Base-by-base conservation (phyloP, 805 yeast species). In the Zygosaccharomyces kombuchaensis region DNA sequence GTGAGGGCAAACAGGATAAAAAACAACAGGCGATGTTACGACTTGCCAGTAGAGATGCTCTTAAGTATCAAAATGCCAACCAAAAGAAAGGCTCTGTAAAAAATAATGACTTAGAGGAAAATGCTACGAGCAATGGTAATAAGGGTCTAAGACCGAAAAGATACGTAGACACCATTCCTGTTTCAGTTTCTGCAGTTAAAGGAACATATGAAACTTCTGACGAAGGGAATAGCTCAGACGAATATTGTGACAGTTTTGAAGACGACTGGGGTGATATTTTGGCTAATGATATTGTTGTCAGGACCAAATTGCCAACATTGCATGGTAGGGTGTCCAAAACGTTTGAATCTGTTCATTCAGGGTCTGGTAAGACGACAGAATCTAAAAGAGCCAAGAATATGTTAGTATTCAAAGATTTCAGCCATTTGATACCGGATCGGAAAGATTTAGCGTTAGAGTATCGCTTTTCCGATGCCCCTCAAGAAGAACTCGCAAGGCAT, bases 341-440 rank as follows among this genome's bases (percentile, higher is more conserved):
- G 1, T 51, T 62, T 26, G 58, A 56, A n/a, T 55, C 66, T 3
- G 52, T 46, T 2, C 57, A 50, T 6, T 52, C 59, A 12, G 62
- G 49, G 12, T 56, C 61, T 9, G 58, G 52, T 2, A 55, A 56
- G 44, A 58, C 61, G 6, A 41, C 47, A 9, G 66, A 57, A 10
- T 40, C 48, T 3, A 55, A 48, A n/a, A 63, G 52, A 34, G 65
- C 63, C 37, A 76, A 68, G 50, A 85, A 84, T 54, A 62, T 77
- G n/a, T 82, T 87, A 8, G 73, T 75, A 2, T 75, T 82, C 2
- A 70, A 75, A 46, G 91, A 88, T 58, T 83, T 84, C 61, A 68
- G 76, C 16, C 75, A 81, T 58, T 67, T 90, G 40, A 75, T 88
- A 29, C 96, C 96, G 0, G 83, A 89, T 13, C 80, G 84, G 51